Evolutionary conservation across 345 rosid species (phyloP), one percentile per base, ranked within the genome.

Genomic region (Lagerstroemia speciosa): DNA sequence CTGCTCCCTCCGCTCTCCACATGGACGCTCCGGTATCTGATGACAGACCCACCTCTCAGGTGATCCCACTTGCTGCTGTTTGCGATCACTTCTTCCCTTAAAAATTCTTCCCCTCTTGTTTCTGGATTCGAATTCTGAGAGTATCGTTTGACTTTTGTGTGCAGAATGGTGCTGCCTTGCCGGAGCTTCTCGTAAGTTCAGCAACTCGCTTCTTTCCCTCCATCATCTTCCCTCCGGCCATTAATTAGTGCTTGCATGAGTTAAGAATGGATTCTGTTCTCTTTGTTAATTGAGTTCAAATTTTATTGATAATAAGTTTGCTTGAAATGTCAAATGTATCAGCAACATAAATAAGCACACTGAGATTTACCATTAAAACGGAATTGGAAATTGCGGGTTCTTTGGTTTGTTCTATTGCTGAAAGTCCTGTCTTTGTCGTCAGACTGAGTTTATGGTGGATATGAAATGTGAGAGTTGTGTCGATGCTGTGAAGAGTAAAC

Each of bases 401-500:
- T 27, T 26, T 9, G 16, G 27, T 57, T 3, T 11, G 32, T 57
- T 29, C 58, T 11, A 24, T 1, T 16, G 62, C 33, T 24, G 62
- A 29, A 26, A 7, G 27, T 52, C 17, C 16, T 4, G 20, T 26
- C 20, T 58, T 58, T 27, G 34, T 58, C 6, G n/a, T 19, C 64
- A 91, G 99, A 94, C 96, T 11, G 97, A 91, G 82, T 94, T 62
- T 75, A 94, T 94, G 99, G 97, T 94, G 68, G 95, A 94, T 78
- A 94, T 94, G 96, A 91, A 82, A 79, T 91, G 99, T 43, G 95
- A 86, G 57, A 91, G 96, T 46, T 94, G 96, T 76, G 95, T 88
- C 68, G 84, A 73, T 67, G 82, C 97, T 6, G 97, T 94, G 63
- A 91, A 86, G 87, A 85, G 71, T 69, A 91, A 94, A 81, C 62